phyloP scores from a whole-genome alignment of 2,329 filamentous ascomycete genomes.

The Coniochaeta pulveracea region DNA sequence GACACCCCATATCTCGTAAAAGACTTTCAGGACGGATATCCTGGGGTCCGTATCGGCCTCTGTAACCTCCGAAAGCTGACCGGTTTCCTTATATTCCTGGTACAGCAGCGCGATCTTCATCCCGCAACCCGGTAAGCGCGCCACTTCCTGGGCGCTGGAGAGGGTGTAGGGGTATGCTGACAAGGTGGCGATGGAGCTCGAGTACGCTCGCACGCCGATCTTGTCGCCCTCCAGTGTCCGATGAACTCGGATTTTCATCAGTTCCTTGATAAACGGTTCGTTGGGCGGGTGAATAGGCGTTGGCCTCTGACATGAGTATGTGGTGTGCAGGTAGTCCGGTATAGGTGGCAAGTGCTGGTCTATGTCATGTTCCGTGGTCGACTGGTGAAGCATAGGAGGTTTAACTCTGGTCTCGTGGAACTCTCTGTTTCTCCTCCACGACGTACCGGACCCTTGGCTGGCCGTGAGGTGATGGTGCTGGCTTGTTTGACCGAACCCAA shows the following conservation, averaged over 20 bases:
- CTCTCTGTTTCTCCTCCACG: constrained; percentile 8
- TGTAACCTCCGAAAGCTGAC: constrained; percentile 50
- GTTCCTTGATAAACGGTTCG: constrained; percentile 57
- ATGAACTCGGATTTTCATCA: constrained; percentile 63
- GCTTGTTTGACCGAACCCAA: constrained; percentile 7
- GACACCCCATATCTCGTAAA: constrained; percentile 89
- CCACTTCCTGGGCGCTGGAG: constrained; percentile 30
- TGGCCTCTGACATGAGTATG: constrained; percentile 72
- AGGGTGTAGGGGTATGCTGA: constrained; percentile 62
- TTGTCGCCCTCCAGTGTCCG: constrained; percentile 63
- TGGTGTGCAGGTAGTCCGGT: constrained; percentile 53
- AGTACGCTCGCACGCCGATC: constrained; percentile 77
- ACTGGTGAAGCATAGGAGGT: constrained; percentile 46
- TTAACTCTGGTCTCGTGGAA: constrained; percentile 7
- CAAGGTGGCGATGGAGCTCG: constrained; percentile 71
- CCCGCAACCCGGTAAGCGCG: constrained; percentile 66
- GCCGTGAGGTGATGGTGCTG: neutral
- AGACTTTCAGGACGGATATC: constrained; percentile 53
- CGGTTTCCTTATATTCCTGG: constrained; percentile 56
- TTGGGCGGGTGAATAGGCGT: constrained; percentile 65
- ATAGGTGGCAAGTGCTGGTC: constrained; percentile 44
- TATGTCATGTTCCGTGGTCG: constrained; percentile 69
- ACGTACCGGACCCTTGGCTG: constrained; percentile 8
- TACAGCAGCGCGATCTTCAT: constrained; percentile 69
- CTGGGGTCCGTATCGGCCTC: constrained; percentile 53